phyloP scores from a whole-genome alignment of 2,329 filamentous ascomycete species.

The Didymella segeticola region DNA sequence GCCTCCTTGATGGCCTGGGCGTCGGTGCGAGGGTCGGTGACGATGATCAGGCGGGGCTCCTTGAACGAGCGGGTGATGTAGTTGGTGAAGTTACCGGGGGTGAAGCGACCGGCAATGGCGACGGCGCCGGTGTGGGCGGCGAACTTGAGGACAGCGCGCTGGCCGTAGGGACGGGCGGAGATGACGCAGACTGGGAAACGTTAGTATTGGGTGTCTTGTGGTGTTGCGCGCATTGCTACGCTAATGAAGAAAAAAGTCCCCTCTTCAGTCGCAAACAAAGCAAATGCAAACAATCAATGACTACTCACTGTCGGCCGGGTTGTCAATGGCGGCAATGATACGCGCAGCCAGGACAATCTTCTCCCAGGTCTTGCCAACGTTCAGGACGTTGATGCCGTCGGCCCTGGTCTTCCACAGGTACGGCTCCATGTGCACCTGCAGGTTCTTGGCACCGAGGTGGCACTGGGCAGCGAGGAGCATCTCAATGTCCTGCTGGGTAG shows the following conservation, averaged over 20 bases:
- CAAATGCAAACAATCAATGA: background rate
- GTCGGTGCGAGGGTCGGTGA: conserved; percentile 99
- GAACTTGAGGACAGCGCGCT: conserved; percentile 99
- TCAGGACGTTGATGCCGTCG: conserved; percentile 98
- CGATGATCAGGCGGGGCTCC: conserved; percentile 99
- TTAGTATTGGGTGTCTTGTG: conserved; percentile 19
- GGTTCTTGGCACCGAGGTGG: conserved; percentile 98
- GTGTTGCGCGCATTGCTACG: background rate
- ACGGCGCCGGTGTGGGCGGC: conserved; percentile 97
- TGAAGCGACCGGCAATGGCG: conserved; percentile 99
- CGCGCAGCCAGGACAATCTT: conserved; percentile 99
- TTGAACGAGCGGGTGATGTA: conserved; percentile 99
- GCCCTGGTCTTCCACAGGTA: conserved; percentile 99
- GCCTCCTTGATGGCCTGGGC: conserved; percentile 99
- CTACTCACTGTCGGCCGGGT: conserved; percentile 89
- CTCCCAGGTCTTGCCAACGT: conserved; percentile 99
- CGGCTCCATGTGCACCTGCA: conserved; percentile 99
- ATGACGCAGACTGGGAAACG: conserved; percentile 71
- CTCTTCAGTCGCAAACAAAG: background rate
- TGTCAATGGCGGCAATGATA: conserved; percentile 98
- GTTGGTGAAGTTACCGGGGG: conserved; percentile 99
- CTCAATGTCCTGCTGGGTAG: conserved; percentile 98
- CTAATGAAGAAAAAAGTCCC: too few species aligned
- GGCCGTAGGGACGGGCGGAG: conserved; percentile 98
- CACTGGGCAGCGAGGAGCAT: conserved; percentile 96